Evolutionary conservation across 2,329 filamentous ascomycete genomes (phyloP), one percentile per base, ranked within the genome.

Genomic region (Incumbomyces delicatus): DNA sequence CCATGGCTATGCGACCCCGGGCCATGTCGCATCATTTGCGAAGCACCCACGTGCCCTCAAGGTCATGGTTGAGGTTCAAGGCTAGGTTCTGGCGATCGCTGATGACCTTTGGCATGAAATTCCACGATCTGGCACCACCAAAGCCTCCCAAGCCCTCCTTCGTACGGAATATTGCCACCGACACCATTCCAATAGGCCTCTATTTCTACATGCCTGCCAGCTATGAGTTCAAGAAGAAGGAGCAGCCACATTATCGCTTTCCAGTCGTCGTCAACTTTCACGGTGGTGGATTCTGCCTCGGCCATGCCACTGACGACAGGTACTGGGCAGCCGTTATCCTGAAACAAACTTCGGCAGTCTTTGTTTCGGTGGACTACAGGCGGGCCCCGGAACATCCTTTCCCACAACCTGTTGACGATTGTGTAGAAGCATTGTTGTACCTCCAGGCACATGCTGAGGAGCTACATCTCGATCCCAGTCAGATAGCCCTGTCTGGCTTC

Each of bases 91-190:
- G 81, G 80, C 74, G 83, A 44, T 71, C 75, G 47, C 68, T 85
- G 35, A 84, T 85, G 75, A 71, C 71, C 48, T 72, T 85, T 47
- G 82, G 81, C 58, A 85, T 85, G 80, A 69, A 75, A 50, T 66
- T 86, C 33, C 82, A 87, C 60, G 75, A 73, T 46, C 65, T 81
- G 49, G 75, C 80, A 1, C 66, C 72, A 35, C 80, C 81, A 6
- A 70, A 74, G 41, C 78, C 81, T 5, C 77, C 79, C 1, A 67
- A 66, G 29, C 80, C 80, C 2, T 64, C 71, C 27, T 86, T 86
- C 64, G 69, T 70, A 39, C 73, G 71, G 37, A 69, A 69, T 14
- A 72, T 85, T 29, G 62, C 70, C 20, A 72, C 72, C 48, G 74
- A 67, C 49, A 63, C 70, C 42, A 71, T 66, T 33, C 69, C 63